These are phyloP conservation scores for Calendula officinalis DNA, from an alignment of 129 eudicot species.

Conservation along the genomic window DNA sequence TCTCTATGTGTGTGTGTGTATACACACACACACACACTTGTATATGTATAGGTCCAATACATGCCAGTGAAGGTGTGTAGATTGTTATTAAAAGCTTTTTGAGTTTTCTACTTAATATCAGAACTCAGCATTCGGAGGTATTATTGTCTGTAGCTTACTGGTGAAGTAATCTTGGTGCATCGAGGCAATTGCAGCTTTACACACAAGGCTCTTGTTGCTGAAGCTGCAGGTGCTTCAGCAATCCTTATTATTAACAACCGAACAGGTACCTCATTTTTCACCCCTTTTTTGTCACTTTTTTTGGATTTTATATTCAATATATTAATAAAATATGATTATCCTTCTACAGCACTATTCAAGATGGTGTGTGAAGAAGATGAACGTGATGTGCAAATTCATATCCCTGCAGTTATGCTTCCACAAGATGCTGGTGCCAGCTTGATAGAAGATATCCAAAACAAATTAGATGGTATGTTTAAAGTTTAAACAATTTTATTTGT, in stretches of 20 bases:
- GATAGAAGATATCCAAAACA: conserved; percentile 43
- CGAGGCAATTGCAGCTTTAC: conserved; percentile 99
- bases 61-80: conserved; percentile 15
- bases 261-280: conserved; percentile 48
- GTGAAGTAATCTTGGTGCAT: conserved; percentile 92
- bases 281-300: conserved; percentile 2
- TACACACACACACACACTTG: too few species aligned
- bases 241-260: conserved; percentile 75
- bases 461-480: conserved; percentile 65
- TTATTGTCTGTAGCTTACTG: conserved; percentile 71
- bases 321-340: conserved; percentile 8
- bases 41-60: background rate
- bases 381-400: conserved; percentile 51
- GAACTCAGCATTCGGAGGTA: conserved; percentile 44
- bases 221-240: conserved; percentile 98
- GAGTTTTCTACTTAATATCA: conserved; percentile 31
- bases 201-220: conserved; percentile 83
- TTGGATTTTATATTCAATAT: background rate
- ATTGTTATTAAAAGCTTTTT: conserved; percentile 28
- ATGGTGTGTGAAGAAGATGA: conserved; percentile 92
- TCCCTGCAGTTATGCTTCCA: conserved; percentile 98
- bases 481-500: conserved; percentile 10
- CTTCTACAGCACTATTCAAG: conserved; percentile 80
- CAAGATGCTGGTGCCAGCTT: conserved; percentile 85
- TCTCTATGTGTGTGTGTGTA: background rate